Percentiles rank a stretch among this genome's conserved stretches.
These are phyloP conservation scores for Entonaema liquescens DNA, from an alignment of 495 filamentous ascomycete species.

Conservation along the genomic window DNA sequence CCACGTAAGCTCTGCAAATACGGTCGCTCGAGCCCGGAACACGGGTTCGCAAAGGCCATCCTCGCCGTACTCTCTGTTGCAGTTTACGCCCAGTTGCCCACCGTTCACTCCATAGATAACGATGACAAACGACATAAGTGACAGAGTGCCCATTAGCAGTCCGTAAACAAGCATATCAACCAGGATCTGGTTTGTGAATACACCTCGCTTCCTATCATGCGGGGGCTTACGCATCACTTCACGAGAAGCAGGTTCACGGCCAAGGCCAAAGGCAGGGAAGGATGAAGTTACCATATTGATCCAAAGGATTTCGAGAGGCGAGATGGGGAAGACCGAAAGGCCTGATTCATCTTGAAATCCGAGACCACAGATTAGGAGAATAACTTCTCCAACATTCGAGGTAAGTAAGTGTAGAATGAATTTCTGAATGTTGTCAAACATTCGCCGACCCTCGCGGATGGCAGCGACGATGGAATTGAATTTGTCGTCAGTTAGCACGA, in stretches of 20 bases:
- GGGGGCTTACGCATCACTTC: constrained; percentile 78
- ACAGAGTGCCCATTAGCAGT: constrained; percentile 70
- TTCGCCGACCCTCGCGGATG: constrained; percentile 74
- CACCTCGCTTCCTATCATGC: constrained; percentile 69
- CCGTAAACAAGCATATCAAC: constrained; percentile 80
- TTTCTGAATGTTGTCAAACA: constrained; percentile 87
- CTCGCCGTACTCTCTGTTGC: constrained; percentile 66
- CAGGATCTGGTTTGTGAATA: constrained; percentile 75
- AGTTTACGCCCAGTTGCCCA: constrained; percentile 68
- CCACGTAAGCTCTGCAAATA: constrained; percentile 80
- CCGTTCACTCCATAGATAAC: constrained; percentile 70
- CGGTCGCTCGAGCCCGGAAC: constrained; percentile 79
- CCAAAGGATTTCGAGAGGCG: constrained; percentile 79
- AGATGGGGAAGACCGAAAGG: constrained; percentile 77
- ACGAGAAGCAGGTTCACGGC: constrained; percentile 70
- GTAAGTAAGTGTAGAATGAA: constrained; percentile 78
- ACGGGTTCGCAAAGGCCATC: constrained; percentile 62
- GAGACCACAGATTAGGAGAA: constrained; percentile 73
- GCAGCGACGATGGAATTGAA: constrained; percentile 82
- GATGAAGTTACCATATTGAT: constrained; percentile 81
- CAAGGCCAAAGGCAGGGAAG: constrained; percentile 78
- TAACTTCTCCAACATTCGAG: constrained; percentile 79
- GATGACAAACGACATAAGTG: constrained; percentile 72
- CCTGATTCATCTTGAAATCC: constrained; percentile 71
- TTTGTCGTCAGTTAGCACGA: constrained; percentile 89